Conservation (phyloP, 352 stramenopile species). For the Phytophthora chlamydospora region DNA sequence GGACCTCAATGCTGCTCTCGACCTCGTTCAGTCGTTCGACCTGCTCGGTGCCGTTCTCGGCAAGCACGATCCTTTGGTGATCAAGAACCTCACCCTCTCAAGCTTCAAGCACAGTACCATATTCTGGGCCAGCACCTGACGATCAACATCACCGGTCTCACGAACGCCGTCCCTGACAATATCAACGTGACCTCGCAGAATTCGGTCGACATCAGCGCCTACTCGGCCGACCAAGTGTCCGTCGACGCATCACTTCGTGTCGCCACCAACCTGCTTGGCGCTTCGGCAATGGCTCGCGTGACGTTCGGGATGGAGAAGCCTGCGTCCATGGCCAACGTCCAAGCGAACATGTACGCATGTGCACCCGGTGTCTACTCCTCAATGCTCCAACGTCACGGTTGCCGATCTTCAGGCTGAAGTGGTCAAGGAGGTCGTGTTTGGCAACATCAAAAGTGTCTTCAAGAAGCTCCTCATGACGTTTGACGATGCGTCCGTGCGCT, state of each 20-base stretch:
- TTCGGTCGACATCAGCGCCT: constrained; percentile 35
- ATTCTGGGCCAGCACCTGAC: constrained; percentile 47
- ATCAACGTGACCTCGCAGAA: constrained; percentile 44
- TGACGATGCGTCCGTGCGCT: constrained; percentile 35
- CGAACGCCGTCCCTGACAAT: constrained; percentile 34
- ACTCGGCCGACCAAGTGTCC: constrained; percentile 40
- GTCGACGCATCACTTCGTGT: constrained; percentile 38
- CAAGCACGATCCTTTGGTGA: constrained; percentile 38
- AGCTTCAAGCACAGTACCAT: constrained; percentile 42
- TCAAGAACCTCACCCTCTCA: constrained; percentile 38
- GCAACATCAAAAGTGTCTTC: constrained; percentile 37
- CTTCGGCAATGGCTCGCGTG: constrained; percentile 30
- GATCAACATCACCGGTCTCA: constrained; percentile 49
- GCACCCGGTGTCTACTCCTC: constrained; percentile 16
- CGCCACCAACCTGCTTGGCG: constrained; percentile 39
- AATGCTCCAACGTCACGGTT: constrained; percentile 53
- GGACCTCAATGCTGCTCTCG: constrained; percentile 47
- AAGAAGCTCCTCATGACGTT: constrained; percentile 41
- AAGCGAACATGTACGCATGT: constrained; percentile 44
- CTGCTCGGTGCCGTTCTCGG: constrained; percentile 29
- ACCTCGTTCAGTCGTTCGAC: constrained; percentile 10
- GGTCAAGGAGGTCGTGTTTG: constrained; percentile 13
- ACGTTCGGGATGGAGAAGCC: constrained; percentile 38
- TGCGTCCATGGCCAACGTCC: constrained; percentile 22
- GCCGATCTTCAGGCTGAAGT: constrained; percentile 34